These are phyloP conservation scores for Pythium insidiosum DNA, from an alignment of 352 stramenopile genomes.

Conservation along the genomic window DNA sequence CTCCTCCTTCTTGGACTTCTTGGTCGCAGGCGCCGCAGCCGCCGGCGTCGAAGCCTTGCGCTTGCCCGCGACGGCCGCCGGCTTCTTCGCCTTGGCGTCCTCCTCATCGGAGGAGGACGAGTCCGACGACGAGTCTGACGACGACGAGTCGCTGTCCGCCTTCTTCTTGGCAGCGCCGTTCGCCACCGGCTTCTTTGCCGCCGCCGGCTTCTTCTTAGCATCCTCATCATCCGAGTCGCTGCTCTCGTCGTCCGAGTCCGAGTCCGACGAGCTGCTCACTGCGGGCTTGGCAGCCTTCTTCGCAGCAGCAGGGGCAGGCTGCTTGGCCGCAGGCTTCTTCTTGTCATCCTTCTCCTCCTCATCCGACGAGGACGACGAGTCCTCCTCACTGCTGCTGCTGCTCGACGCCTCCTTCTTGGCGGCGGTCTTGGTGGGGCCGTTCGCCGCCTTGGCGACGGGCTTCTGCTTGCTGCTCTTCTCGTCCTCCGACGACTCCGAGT, in stretches of 20 bases:
- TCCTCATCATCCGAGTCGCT: constrained; percentile 33
- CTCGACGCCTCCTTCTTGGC: constrained; percentile 18
- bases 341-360: constrained; percentile 38
- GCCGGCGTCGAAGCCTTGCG: constrained; percentile 9
- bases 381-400: too few species aligned
- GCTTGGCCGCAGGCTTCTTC: constrained; percentile 9
- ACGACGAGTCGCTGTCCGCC: constrained; percentile 17
- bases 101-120: constrained; percentile 18
- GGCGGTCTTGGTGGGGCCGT: constrained; percentile 8
- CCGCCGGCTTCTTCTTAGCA: constrained; percentile 15
- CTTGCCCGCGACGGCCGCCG: constrained; percentile 12
- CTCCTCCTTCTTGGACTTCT: constrained; percentile 23
- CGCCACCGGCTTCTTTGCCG: constrained; percentile 20
- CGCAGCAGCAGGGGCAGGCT: constrained; percentile 6
- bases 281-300: constrained; percentile 16
- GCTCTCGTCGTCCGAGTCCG: constrained; percentile 42
- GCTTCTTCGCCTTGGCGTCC: constrained; percentile 8
- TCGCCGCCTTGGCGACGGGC: too few species aligned
- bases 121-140: constrained; percentile 16
- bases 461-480: constrained; percentile 27
- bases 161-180: constrained; percentile 15
- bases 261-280: constrained; percentile 29
- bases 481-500: constrained; percentile 16
- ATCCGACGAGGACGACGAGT: constrained; percentile 19
- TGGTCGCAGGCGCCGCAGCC: constrained; percentile 4